Conservation (phyloP, 495 filamentous ascomycete species). For the Podospora sp. region DNA sequence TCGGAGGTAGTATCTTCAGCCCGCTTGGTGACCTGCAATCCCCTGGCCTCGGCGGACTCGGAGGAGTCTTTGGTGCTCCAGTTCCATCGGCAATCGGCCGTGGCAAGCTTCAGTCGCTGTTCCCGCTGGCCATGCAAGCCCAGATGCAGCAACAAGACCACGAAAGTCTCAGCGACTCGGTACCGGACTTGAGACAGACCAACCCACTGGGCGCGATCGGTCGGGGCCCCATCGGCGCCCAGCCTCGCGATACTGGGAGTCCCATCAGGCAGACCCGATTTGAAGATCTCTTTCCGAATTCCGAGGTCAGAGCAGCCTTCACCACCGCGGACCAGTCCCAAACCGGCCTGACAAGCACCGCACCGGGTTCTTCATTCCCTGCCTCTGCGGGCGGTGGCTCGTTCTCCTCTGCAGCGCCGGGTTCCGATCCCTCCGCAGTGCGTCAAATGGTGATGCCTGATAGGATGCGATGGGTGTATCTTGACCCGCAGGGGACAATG, state of each 20-base stretch:
- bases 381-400: constrained; percentile 39
- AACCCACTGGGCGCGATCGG: constrained; percentile 58
- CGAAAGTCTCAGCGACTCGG: constrained; percentile 54
- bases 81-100: constrained; percentile 59
- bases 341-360: constrained; percentile 36
- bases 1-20: constrained; percentile 74
- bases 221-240: constrained; percentile 52
- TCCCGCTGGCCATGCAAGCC: constrained; percentile 86
- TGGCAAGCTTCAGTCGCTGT: constrained; percentile 83
- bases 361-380: constrained; percentile 37
- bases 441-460: constrained; percentile 99
- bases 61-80: constrained; percentile 51
- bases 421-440: constrained; percentile 61
- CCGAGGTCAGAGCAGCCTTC: constrained; percentile 41
- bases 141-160: constrained; percentile 72
- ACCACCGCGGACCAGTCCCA: constrained; percentile 38
- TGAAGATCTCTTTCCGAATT: constrained; percentile 53
- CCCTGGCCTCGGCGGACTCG: constrained; percentile 64
- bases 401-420: constrained; percentile 40
- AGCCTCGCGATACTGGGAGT: constrained; percentile 61
- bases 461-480: constrained; percentile 97
- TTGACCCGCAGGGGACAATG: constrained; percentile 86
- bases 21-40: constrained; percentile 73
- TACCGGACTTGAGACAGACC: constrained; percentile 51
- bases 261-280: constrained; percentile 62